Conservation (phyloP, 192 early-diverging fungal genomes). For the Backusella circina region DNA sequence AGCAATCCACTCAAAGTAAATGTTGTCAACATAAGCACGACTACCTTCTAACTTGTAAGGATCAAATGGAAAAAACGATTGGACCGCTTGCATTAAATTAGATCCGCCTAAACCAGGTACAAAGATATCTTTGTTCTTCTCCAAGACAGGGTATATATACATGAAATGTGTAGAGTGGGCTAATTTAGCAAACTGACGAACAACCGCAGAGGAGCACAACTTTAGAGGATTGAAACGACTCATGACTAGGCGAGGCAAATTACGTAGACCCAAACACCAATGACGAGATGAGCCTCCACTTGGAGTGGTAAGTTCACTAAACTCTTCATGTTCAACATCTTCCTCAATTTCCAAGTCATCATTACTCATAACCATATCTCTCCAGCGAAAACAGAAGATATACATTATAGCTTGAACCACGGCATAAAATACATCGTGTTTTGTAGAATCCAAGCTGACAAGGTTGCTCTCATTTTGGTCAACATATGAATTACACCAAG, state of each 20-base stretch:
- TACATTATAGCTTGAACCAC: constrained; percentile 87
- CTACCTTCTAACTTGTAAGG: constrained; percentile 76
- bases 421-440: constrained; percentile 80
- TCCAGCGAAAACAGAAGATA: constrained; percentile 94
- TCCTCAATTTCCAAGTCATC: constrained; percentile 26
- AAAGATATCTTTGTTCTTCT: constrained; percentile 54
- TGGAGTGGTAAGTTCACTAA: not conserved
- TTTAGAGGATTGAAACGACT: constrained; percentile 79
- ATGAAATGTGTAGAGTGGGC: constrained; percentile 76
- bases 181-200: constrained; percentile 81
- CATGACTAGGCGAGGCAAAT: constrained; percentile 69
- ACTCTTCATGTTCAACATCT: constrained; percentile 13
- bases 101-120: constrained; percentile 16
- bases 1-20: constrained; percentile 82
- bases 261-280: constrained; percentile 61
- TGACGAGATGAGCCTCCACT: constrained; percentile 19
- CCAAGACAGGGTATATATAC: constrained; percentile 78
- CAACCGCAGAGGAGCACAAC: constrained; percentile 73
- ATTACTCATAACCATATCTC: constrained; percentile 52
- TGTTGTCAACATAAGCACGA: constrained; percentile 57
- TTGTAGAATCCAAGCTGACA: constrained; percentile 46
- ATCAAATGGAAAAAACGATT: constrained; percentile 92
- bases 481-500: constrained; percentile 65
- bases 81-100: constrained; percentile 30
- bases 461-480: constrained; percentile 55